Evolutionary conservation across 495 filamentous ascomycete genomes (phyloP), one percentile per base, ranked within the genome.

Genomic region (Aspergillus bridgeri): DNA sequence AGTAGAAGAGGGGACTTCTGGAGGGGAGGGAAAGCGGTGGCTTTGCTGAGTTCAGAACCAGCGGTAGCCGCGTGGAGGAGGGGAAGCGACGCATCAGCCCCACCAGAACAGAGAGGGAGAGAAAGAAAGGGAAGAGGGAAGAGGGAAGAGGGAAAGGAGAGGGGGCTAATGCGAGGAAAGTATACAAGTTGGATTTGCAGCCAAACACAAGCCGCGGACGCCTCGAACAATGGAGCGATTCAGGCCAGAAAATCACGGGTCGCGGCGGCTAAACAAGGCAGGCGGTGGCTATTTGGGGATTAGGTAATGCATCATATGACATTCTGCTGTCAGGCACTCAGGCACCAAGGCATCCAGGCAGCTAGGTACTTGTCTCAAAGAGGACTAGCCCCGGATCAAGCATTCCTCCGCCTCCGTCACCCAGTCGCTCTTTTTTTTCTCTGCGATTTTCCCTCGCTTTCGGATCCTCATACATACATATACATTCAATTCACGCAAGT

Each of bases 21-120:
- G 67, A 61, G 68, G 69, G 61, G 62, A 65, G 64, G 66, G 60
- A 60, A 60, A 74, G 74, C 72, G 70, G 74, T 72, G 72, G 69
- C 68, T 69, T 71, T 69, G 72, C 72, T 62, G 65, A 58, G 63
- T 59, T 62, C 63, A 69, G 66, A 66, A 74, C 65, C 63, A 72
- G 65, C 62, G 69, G 57, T 42, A 63, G 29, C 57, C 70, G 60
- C 69, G 66, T 57, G 64, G 61, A 70, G 60, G 73, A 73, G 48
- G 48, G 48, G 60, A 75, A 70, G 29, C 68, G 72, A 63, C 71
- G 74, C 72, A 77, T 77, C 38, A 25, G 64, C 60, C 56, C 55
- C 56, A 44, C 56, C 53, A 60, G 52, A 56, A 65, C 61, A 48
- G 48, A 22, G 42, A 60, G 51, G 59, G 47, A 54, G 45, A 54